A percentile compares a stretch with the other conserved stretches of the same genome.
Evolutionary conservation across 805 yeast species (phyloP).

Genomic region (Yarrowia porcina): DNA sequence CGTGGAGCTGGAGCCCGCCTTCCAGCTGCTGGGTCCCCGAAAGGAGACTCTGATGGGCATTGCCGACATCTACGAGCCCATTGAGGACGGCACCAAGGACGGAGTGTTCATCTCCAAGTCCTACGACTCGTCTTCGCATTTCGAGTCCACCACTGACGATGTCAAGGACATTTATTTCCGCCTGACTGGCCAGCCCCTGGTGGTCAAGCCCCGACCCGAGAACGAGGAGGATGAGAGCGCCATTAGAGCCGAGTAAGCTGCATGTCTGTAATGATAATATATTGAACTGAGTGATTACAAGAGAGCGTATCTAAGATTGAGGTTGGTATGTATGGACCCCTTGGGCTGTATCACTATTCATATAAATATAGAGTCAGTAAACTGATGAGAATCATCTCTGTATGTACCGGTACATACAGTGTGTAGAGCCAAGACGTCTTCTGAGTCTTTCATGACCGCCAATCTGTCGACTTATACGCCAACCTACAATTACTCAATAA

Average conservation of each 20-base stretch:
- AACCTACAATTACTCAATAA: too few relatives aligned
- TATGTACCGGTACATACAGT: too few relatives aligned
- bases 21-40: slow-evolving; percentile 75
- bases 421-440: too few relatives aligned
- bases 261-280: slow-evolving; percentile 24
- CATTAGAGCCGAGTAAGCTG: slow-evolving; percentile 26
- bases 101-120: slow-evolving; percentile 80
- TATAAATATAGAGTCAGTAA: too few relatives aligned
- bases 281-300: slow-evolving; percentile 1
- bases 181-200: slow-evolving; percentile 88
- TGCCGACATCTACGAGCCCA: slow-evolving; percentile 85
- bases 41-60: slow-evolving; percentile 90
- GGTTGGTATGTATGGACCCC: too few relatives aligned
- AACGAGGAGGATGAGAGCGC: slow-evolving; percentile 44
- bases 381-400: too few relatives aligned
- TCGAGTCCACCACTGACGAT: slow-evolving; percentile 94
- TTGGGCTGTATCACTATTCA: too few relatives aligned
- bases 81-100: slow-evolving; percentile 74
- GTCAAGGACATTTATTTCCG: slow-evolving; percentile 91
- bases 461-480: too few relatives aligned
- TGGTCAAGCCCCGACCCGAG: slow-evolving; percentile 69
- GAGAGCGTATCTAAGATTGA: too few relatives aligned
- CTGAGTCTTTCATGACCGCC: too few relatives aligned
- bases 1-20: slow-evolving; percentile 88
- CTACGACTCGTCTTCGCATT: slow-evolving; percentile 92